A percentile compares a stretch with the other conserved stretches of the same genome.
phyloP scores from a whole-genome alignment of 441 rosid species.

The Gossypium laxum region DNA sequence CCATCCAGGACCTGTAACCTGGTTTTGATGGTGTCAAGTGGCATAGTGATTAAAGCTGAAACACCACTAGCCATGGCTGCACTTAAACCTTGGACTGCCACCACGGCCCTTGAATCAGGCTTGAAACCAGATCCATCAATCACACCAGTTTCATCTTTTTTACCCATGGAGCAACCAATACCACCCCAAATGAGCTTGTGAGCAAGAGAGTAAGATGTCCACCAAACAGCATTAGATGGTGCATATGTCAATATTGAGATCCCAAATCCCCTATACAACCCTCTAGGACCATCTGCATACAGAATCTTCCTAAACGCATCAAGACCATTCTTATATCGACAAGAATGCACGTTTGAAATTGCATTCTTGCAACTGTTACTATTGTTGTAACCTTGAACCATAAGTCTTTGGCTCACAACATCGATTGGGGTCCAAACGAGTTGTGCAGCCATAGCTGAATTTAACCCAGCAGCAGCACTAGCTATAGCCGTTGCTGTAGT shows the following conservation, averaged over 20 bases:
- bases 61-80: constrained; percentile 80
- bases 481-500: constrained; percentile 46
- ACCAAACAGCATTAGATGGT: constrained; percentile 61
- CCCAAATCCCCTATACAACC: constrained; percentile 63
- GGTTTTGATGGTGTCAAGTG: constrained; percentile 80
- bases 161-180: constrained; percentile 31
- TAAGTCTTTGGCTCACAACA: constrained; percentile 64
- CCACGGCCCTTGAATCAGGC: constrained; percentile 52
- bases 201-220: constrained; percentile 62
- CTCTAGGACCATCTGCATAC: constrained; percentile 43
- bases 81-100: constrained; percentile 69
- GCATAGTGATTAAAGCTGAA: constrained; percentile 72
- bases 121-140: constrained; percentile 15
- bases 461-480: constrained; percentile 55
- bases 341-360: constrained; percentile 21
- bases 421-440: constrained; percentile 67
- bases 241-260: constrained; percentile 64
- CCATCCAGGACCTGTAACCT: constrained; percentile 62
- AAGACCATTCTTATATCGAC: constrained; percentile 47
- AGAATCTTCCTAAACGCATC: constrained; percentile 56
- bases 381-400: constrained; percentile 47
- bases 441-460: constrained; percentile 69
- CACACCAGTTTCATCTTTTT: constrained; percentile 21
- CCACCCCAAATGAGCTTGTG: constrained; percentile 43
- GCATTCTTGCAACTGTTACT: constrained; percentile 23